Percentiles rank a stretch among this genome's conserved stretches.
These are phyloP conservation scores for Pachysolen tannophilus DNA, from an alignment of 805 yeast species.

Conservation along the genomic window DNA sequence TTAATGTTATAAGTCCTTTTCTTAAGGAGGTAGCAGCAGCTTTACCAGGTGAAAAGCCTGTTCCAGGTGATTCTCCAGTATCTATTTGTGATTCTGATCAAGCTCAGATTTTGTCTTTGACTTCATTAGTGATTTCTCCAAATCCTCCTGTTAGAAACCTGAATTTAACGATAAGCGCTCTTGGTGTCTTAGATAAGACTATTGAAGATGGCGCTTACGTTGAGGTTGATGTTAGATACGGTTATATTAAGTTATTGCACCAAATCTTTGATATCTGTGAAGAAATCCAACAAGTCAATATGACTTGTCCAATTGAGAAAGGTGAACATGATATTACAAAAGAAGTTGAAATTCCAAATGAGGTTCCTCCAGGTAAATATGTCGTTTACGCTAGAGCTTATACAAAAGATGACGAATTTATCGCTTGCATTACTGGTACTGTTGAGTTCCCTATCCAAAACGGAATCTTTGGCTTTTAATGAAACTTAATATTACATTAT, in stretches of 20 bases:
- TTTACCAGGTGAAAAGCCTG: slow-evolving; percentile 62
- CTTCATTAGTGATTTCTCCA: slow-evolving; percentile 57
- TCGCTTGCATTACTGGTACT: slow-evolving; percentile 77
- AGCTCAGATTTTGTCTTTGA: slow-evolving; percentile 57
- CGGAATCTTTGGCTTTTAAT: neutral
- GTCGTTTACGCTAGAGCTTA: slow-evolving; percentile 83
- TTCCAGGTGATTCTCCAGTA: slow-evolving; percentile 89
- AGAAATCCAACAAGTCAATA: slow-evolving; percentile 71
- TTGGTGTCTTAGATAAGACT: slow-evolving; percentile 47
- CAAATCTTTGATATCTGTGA: slow-evolving; percentile 94
- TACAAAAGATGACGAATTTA: slow-evolving; percentile 71
- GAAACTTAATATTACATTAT: too few species aligned
- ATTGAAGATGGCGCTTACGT: slow-evolving; percentile 87
- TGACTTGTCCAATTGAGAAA: slow-evolving; percentile 72
- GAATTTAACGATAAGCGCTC: slow-evolving; percentile 72
- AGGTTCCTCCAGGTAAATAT: slow-evolving; percentile 95
- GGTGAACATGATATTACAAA: slow-evolving; percentile 66
- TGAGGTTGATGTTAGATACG: slow-evolving; percentile 88
- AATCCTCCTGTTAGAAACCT: slow-evolving; percentile 88
- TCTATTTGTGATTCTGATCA: slow-evolving; percentile 61
- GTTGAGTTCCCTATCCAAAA: slow-evolving; percentile 41
- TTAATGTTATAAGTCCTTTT: too few species aligned
- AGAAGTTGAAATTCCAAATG: slow-evolving; percentile 75
- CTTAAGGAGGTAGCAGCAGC: too few species aligned
- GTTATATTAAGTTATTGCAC: slow-evolving; percentile 79